Conservation (phyloP, 1,284 basidiomycete genomes). For the Boletellus deceptivus region DNA sequence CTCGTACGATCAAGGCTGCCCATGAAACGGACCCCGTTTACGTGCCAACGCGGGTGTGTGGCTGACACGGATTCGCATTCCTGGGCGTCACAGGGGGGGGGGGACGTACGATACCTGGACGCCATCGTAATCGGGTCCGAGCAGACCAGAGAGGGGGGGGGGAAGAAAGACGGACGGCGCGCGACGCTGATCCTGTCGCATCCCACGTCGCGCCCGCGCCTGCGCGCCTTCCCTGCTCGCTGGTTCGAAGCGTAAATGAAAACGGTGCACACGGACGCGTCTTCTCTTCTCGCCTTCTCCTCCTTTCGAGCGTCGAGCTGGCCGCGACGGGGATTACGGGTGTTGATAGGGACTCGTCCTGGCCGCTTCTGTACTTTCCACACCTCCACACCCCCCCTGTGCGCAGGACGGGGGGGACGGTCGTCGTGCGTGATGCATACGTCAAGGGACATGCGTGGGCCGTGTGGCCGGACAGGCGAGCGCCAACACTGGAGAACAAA, state of each 20-base stretch:
- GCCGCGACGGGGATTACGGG: constrained; percentile 7
- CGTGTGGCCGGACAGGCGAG: constrained; percentile 19
- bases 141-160: constrained; percentile 1
- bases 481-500: not conserved
- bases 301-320: constrained; percentile 4
- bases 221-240: no score
- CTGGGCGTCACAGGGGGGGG: no score
- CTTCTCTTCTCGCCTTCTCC: constrained; percentile 1
- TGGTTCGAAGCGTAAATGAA: not conserved
- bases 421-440: constrained; percentile 13
- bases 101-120: not conserved
- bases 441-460: constrained; percentile 25
- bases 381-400: constrained; percentile 22
- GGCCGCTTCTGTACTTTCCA: constrained; percentile 9
- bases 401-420: constrained; percentile 14
- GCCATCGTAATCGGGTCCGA: constrained; percentile 16
- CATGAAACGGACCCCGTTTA: constrained; percentile 9
- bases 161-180: not conserved
- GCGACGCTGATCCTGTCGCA: constrained; percentile 16
- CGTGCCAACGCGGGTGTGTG: constrained; percentile 2
- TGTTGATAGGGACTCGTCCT: constrained; percentile 11
- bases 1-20: constrained; percentile 1
- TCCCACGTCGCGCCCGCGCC: no score
- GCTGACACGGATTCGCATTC: constrained; percentile 9
- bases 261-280: not conserved